Base-by-base conservation (phyloP, 176 grass and related monocot genomes). In the Eragrostis nindensis region DNA sequence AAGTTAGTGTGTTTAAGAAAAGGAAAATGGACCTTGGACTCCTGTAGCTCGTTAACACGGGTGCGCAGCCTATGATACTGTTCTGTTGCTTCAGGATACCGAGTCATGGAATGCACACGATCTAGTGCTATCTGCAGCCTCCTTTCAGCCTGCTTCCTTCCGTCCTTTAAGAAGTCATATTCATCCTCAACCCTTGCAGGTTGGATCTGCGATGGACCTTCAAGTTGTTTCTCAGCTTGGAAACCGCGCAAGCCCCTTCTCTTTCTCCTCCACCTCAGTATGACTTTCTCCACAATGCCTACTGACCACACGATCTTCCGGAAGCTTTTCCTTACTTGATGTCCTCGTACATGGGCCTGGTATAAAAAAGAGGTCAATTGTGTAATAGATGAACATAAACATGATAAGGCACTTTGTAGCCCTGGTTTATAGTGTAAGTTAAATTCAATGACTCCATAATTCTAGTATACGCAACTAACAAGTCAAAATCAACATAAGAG, bases 41-140 rank as follows among this genome's bases (percentile, higher is more conserved):
- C 90, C 77, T 90, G 79, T 44, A 94, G 54, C 62, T 87, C 75
- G 5, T 85, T 85, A 64, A 94, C 92, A 76, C 85, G 70, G 67
- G 63, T 79, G 69, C 78, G 77, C 30, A 99, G 68, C 78, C 97
- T 89, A 46, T 85, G 79, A 65, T 99, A 99, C 56, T 99, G 97
- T 18, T 99, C 97, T 82, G 91, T 92, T 76, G 97, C 97, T 89
- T 99, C 97, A 25, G 97, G 93, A 86, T 99, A 99, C 83, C 92
- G 97, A 75, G 92, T 92, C 97, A 99, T 99, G 52, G 97, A 99
- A 79, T 85, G 89, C 17, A 99, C 97, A 74, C 97, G 91, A 65
- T 41, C 91, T 36, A 99, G 93, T 79, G 97, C 93, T 83, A 82
- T 99, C 42, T 92, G 52, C 65, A 99, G 74, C 82, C 97, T 88